Evolutionary conservation across 2,329 filamentous ascomycete species (phyloP), one percentile per base, ranked within the genome.

Genomic region (Tolypocladium tropicale): DNA sequence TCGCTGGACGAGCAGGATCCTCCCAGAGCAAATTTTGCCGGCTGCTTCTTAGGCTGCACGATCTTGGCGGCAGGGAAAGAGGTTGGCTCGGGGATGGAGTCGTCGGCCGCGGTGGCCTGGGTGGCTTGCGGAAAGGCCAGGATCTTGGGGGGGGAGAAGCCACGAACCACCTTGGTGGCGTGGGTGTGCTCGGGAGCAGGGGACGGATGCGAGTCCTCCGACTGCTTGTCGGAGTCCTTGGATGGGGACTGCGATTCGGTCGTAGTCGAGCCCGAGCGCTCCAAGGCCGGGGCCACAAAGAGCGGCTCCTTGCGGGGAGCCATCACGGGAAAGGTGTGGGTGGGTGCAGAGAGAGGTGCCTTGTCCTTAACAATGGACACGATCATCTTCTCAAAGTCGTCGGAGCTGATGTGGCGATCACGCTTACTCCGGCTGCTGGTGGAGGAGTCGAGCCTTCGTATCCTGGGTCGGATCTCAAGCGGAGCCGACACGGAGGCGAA

Each of bases 361-460:
- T 89, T 90, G 72, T 94, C 88, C 71, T 95, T 89, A 68, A 96
- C 94, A 56, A 96, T 96, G 41, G 87, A 90, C 56, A 89, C 84
- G 46, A 96, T 90, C 82, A 97, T 95, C 76, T 95, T 95, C 72
- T 96, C 90, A 33, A 97, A 80, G 64, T 94, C 89, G 66, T 90
- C 82, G 7, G 93, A 90, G n/a, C 91, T 95, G 63, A 96, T 93
- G 73, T 96, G 92, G 66, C 89, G 88, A 69, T 94, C 89, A 79
- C 84, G 61, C 85, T 88, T 83, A 67, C 86, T 89, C 58, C 88
- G 81, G 70, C 82, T 86, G 68, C 82, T 80, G 33, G 81, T 82
- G 65, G 79, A 85, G 12, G 87, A 92, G 68, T 92, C 88, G 64
- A 86, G 81, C 64, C 86, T 80, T 64, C 79, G 80, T 63, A 89